A percentile compares a stretch with the other conserved stretches of the same genome.
Evolutionary conservation across 345 rosid genomes (phyloP).

Genomic region (Euphorbia tirucalli): DNA sequence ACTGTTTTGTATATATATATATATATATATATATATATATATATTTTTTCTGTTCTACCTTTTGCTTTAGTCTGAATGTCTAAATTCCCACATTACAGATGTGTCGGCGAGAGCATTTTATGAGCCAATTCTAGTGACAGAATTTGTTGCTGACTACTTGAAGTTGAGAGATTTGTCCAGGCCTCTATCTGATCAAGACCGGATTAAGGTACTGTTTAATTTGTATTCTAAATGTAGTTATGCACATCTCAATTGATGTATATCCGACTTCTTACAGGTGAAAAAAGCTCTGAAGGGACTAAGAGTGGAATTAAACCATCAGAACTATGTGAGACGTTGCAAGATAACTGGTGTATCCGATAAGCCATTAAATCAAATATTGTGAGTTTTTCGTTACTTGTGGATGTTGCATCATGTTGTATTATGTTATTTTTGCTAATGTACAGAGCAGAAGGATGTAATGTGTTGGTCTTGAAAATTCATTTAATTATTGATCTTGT

Average conservation of each 20-base stretch:
- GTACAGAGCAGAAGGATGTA: too few relatives aligned
- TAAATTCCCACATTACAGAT: constrained; percentile 37
- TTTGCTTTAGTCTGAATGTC: background rate
- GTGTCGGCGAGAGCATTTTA: constrained; percentile 70
- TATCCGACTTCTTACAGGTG: constrained; percentile 32
- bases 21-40: too few relatives aligned
- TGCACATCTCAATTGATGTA: background rate
- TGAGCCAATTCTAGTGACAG: constrained; percentile 57
- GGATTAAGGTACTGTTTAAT: constrained; percentile 43
- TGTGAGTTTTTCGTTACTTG: constrained; percentile 13
- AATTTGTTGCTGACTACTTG: constrained; percentile 41
- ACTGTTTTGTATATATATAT: background rate
- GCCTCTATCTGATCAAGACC: constrained; percentile 55
- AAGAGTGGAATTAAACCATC: constrained; percentile 38
- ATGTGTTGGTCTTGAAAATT: too few relatives aligned
- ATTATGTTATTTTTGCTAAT: background rate
- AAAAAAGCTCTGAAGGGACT: constrained; percentile 52
- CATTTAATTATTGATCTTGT: too few relatives aligned
- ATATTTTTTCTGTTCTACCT: background rate
- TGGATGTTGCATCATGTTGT: background rate
- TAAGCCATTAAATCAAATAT: constrained; percentile 39
- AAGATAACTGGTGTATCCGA: constrained; percentile 56
- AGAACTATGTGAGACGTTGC: background rate
- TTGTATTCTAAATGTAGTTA: background rate
- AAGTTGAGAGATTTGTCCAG: constrained; percentile 29